These are phyloP conservation scores for Corynespora cassiicola DNA, from an alignment of 2,329 filamentous ascomycete genomes.

Conservation along the genomic window DNA sequence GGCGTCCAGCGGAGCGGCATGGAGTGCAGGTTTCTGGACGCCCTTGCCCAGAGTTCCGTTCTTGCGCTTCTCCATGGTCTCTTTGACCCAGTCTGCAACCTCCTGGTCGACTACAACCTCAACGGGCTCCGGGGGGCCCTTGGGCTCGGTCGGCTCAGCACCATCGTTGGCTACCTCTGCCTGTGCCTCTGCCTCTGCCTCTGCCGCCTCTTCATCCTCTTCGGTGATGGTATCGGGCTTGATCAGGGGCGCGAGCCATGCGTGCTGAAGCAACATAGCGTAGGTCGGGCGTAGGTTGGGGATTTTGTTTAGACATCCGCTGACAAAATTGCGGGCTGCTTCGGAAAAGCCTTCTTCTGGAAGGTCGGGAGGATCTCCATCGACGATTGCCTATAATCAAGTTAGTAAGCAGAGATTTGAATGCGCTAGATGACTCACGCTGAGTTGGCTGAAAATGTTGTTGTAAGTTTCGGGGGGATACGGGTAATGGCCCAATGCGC, in stretches of 20 bases:
- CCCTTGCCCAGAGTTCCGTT: conserved; percentile 60
- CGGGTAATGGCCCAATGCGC: conserved; percentile 90
- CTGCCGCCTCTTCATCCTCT: conserved; percentile 68
- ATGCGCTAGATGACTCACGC: conserved; percentile 65
- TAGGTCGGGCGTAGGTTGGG: conserved; percentile 94
- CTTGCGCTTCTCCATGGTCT: conserved; percentile 71
- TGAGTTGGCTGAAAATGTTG: conserved; percentile 97
- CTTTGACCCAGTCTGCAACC: conserved; percentile 83
- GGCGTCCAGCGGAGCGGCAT: conserved; percentile 82
- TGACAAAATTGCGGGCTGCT: conserved; percentile 84
- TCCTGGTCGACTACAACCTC: conserved; percentile 72
- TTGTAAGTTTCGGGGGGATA: conserved; percentile 97
- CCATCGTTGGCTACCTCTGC: conserved; percentile 51
- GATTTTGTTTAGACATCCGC: conserved; percentile 88
- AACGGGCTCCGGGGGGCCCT: conserved; percentile 30
- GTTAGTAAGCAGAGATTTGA: conserved; percentile 7
- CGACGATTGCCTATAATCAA: conserved; percentile 81
- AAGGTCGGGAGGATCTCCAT: conserved; percentile 91
- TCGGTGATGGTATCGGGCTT: conserved; percentile 78
- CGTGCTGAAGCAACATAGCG: conserved; percentile 83
- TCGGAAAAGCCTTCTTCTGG: conserved; percentile 80
- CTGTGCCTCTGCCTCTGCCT: conserved; percentile 49
- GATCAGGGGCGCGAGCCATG: conserved; percentile 80
- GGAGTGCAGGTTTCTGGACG: conserved; percentile 76
- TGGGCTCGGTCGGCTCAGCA: too few relatives aligned